phyloP scores from a whole-genome alignment of 805 yeast genomes.

The Pichia phayaonensis region DNA sequence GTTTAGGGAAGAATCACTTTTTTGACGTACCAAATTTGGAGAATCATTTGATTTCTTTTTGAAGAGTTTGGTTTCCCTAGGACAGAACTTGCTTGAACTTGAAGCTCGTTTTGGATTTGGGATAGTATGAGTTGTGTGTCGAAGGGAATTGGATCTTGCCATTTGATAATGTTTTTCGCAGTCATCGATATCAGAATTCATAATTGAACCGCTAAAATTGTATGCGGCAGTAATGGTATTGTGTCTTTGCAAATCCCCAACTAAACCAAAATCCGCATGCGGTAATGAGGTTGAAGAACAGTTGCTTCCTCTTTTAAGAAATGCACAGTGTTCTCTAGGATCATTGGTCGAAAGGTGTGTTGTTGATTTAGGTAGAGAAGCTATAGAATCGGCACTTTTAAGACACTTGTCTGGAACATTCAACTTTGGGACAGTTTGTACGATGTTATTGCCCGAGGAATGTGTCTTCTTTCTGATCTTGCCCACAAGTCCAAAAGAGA shows the following conservation, averaged over 20 bases:
- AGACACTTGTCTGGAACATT: neutral
- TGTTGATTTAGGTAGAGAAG: neutral
- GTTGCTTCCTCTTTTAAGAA: too few relatives aligned
- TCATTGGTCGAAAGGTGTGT: neutral
- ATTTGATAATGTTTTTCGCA: neutral
- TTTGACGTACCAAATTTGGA: neutral
- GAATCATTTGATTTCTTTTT: neutral
- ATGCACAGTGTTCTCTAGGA: neutral
- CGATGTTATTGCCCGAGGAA: neutral
- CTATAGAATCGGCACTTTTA: neutral
- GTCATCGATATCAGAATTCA: neutral
- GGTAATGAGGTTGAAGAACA: neutral
- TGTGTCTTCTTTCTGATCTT: constrained; percentile 12
- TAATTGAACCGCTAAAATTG: neutral
- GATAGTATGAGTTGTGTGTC: neutral
- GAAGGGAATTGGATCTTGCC: neutral
- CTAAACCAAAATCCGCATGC: neutral
- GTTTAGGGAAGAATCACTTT: neutral
- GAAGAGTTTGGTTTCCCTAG: neutral
- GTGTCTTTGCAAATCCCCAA: neutral
- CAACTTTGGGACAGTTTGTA: neutral
- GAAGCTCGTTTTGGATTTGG: neutral
- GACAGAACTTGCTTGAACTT: neutral
- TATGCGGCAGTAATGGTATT: constrained; percentile 6
- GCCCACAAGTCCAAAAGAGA: constrained; percentile 15